phyloP scores from a whole-genome alignment of 2,329 filamentous ascomycete genomes.

The Grosmannia penicillata region DNA sequence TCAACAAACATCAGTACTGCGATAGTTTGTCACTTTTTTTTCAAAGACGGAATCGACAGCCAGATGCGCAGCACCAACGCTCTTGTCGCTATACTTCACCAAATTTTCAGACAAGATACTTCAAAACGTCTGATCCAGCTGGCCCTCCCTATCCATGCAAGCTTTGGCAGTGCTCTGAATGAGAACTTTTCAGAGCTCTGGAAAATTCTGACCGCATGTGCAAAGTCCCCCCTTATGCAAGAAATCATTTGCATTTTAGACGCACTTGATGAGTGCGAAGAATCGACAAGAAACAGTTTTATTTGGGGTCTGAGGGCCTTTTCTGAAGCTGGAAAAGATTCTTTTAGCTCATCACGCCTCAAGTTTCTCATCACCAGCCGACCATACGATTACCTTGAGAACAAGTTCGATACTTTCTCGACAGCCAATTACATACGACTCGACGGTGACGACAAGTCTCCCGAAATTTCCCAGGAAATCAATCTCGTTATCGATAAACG shows the following conservation, averaged over 20 bases:
- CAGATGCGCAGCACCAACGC: slow-evolving; percentile 11
- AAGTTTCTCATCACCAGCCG: slow-evolving; percentile 20
- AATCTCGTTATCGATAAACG: slow-evolving; percentile 15
- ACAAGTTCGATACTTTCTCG: slow-evolving; percentile 8
- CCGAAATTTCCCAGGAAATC: slow-evolving; percentile 17
- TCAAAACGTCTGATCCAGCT: slow-evolving; percentile 5
- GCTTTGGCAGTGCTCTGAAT: slow-evolving; percentile 4
- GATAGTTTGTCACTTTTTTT: slow-evolving; percentile 20
- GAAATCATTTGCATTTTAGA: slow-evolving; percentile 17
- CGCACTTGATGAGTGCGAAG: slow-evolving; percentile 18
- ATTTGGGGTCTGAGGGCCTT: slow-evolving; percentile 8
- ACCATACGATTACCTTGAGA: slow-evolving; percentile 14
- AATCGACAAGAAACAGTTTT: slow-evolving; percentile 6
- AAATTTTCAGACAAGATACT: slow-evolving; percentile 12
- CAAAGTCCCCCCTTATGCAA: slow-evolving; percentile 3
- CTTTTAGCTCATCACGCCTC: slow-evolving; percentile 7
- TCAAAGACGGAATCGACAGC: slow-evolving; percentile 16
- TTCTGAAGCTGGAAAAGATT: neutral
- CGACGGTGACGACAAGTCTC: slow-evolving; percentile 14
- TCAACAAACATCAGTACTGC: slow-evolving; percentile 10
- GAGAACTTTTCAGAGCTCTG: slow-evolving; percentile 9
- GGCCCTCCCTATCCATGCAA: slow-evolving; percentile 1
- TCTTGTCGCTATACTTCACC: slow-evolving; percentile 14
- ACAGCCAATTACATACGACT: slow-evolving; percentile 11
- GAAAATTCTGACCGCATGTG: slow-evolving; percentile 8